These are phyloP conservation scores for Xylaria acuta DNA, from an alignment of 495 filamentous ascomycete species.

Conservation along the genomic window DNA sequence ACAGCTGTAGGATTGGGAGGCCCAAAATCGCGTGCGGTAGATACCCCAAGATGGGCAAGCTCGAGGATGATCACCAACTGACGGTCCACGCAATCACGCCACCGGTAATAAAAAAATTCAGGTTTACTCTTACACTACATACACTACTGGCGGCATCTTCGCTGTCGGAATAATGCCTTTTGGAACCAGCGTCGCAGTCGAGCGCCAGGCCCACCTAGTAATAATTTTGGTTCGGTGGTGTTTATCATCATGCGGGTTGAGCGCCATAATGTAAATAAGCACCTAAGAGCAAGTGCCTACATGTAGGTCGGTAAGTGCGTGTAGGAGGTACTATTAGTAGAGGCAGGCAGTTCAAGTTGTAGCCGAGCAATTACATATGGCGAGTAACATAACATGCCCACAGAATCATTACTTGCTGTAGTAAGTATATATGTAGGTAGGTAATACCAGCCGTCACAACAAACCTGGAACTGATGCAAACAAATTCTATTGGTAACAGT, in stretches of 20 bases:
- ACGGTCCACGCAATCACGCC: constrained; percentile 21
- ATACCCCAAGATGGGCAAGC: constrained; percentile 12
- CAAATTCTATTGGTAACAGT: neutral
- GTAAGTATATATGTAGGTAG: neutral
- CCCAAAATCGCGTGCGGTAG: neutral
- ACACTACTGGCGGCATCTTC: neutral
- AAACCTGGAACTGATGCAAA: neutral
- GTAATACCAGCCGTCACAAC: neutral
- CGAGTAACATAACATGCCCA: neutral
- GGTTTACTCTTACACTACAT: neutral
- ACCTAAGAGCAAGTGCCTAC: neutral
- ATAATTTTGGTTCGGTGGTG: neutral
- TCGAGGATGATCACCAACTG: constrained; percentile 16
- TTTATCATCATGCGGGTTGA: neutral
- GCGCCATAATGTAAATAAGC: neutral
- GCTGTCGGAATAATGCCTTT: neutral
- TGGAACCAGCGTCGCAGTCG: neutral
- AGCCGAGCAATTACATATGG: constrained; percentile 2
- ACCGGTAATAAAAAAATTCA: neutral
- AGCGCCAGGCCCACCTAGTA: neutral
- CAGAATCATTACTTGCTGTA: neutral
- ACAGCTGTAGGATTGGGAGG: neutral
- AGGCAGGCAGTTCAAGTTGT: neutral
- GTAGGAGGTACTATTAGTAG: too few relatives aligned
- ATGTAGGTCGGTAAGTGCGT: neutral